Conservation (phyloP, 305 asterid genomes). For the Fraxinus floribunda region DNA sequence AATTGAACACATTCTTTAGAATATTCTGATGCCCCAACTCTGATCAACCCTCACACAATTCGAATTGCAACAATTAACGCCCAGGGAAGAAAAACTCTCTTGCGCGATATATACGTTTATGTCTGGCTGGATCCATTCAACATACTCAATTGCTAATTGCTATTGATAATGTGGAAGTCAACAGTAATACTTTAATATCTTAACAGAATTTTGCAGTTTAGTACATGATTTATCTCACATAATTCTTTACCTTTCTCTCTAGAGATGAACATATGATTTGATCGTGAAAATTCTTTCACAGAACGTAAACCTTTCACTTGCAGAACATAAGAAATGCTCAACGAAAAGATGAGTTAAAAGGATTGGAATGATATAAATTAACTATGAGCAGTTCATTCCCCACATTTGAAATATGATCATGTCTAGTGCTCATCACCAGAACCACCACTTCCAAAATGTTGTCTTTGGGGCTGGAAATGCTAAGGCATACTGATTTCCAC, state of each 20-base stretch:
- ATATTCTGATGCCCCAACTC: neutral
- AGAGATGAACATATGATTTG: slow-evolving; percentile 1
- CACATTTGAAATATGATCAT: neutral
- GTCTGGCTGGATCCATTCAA: neutral
- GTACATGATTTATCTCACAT: neutral
- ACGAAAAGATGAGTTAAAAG: neutral
- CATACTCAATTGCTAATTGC: neutral
- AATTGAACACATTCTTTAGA: neutral
- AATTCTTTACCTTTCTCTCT: neutral
- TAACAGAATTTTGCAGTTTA: neutral
- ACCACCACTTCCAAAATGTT: neutral
- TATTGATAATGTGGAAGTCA: neutral
- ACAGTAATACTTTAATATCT: neutral
- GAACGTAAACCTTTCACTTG: neutral
- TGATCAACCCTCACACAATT: slow-evolving; percentile 1
- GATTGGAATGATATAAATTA: slow-evolving; percentile 9
- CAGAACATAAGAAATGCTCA: neutral
- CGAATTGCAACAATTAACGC: neutral
- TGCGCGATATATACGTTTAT: neutral
- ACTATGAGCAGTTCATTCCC: neutral
- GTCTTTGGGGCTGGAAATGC: neutral
- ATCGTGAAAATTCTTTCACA: slow-evolving; percentile 5
- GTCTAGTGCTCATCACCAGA: slow-evolving; percentile 1
- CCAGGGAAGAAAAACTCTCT: slow-evolving; percentile 7
- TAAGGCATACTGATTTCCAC: neutral